phyloP scores from a whole-genome alignment of 139 green algal genomes.

The Picochlorum sp. region DNA sequence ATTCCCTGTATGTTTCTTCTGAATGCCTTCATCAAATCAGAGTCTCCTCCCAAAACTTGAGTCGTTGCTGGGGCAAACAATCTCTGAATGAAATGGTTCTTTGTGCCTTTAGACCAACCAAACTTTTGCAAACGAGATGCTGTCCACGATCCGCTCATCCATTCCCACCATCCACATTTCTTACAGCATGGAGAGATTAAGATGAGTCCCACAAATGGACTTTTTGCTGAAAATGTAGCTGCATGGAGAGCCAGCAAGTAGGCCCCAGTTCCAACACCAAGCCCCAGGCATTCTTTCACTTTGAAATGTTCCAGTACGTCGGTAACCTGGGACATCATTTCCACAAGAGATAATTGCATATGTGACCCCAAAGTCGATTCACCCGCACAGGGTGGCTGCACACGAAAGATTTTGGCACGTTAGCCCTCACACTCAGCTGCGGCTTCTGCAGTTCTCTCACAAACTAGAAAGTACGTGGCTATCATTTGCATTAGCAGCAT shows the following conservation, averaged over 20 bases:
- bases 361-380: no score
- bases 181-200: constrained; percentile 21
- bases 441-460: no score
- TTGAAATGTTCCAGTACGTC: constrained; percentile 20
- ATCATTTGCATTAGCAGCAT: no score
- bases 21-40: constrained; percentile 10
- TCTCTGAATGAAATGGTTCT: constrained; percentile 2
- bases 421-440: no score
- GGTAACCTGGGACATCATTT: constrained; percentile 8
- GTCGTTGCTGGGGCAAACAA: constrained; percentile 4
- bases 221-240: background rate
- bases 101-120: constrained; percentile 1
- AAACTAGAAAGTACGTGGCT: no score
- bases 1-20: constrained; percentile 6
- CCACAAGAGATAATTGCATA: constrained; percentile 16
- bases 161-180: constrained; percentile 29
- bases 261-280: constrained; percentile 23
- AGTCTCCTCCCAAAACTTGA: constrained; percentile 10
- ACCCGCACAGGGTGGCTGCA: no score
- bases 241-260: constrained; percentile 20
- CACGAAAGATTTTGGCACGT: no score
- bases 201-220: constrained; percentile 16
- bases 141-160: constrained; percentile 11
- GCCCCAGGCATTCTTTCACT: constrained; percentile 13
- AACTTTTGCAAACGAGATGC: background rate